phyloP scores from a whole-genome alignment of 2,329 filamentous ascomycete genomes.

The Epichloe hybrida region DNA sequence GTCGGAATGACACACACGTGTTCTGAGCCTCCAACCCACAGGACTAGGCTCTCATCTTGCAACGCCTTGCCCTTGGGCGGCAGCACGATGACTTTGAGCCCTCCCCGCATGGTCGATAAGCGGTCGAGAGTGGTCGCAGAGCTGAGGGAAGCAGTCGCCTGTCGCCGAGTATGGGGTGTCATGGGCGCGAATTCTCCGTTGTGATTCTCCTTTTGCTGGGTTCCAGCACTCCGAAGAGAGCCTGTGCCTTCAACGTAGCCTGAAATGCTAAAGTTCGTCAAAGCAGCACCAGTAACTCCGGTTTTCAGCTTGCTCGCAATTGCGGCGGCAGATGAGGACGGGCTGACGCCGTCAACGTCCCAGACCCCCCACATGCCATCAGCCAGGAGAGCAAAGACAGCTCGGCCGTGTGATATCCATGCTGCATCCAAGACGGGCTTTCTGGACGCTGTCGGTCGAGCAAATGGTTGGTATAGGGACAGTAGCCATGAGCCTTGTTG shows the following conservation, averaged over 20 bases:
- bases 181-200: conserved; percentile 45
- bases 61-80: conserved; percentile 28
- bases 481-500: conserved; percentile 51
- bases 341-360: conserved; percentile 48
- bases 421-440: conserved; percentile 49
- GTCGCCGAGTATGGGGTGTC: conserved; percentile 47
- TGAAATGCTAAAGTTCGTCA: conserved; percentile 43
- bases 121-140: conserved; percentile 34
- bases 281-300: conserved; percentile 42
- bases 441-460: conserved; percentile 33
- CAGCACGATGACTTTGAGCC: conserved; percentile 35
- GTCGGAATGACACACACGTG: conserved; percentile 43
- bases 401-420: conserved; percentile 48
- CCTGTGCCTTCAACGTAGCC: conserved; percentile 49
- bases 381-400: conserved; percentile 42
- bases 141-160: conserved; percentile 32
- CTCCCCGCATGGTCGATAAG: conserved; percentile 36
- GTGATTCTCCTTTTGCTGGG: conserved; percentile 23
- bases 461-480: conserved; percentile 45
- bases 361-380: conserved; percentile 58
- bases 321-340: conserved; percentile 25
- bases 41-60: conserved; percentile 38
- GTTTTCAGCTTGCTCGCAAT: conserved; percentile 36
- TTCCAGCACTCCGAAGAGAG: conserved; percentile 30
- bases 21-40: conserved; percentile 44